Conservation (phyloP, 2,329 filamentous ascomycete species). For the Botrytis elliptica region DNA sequence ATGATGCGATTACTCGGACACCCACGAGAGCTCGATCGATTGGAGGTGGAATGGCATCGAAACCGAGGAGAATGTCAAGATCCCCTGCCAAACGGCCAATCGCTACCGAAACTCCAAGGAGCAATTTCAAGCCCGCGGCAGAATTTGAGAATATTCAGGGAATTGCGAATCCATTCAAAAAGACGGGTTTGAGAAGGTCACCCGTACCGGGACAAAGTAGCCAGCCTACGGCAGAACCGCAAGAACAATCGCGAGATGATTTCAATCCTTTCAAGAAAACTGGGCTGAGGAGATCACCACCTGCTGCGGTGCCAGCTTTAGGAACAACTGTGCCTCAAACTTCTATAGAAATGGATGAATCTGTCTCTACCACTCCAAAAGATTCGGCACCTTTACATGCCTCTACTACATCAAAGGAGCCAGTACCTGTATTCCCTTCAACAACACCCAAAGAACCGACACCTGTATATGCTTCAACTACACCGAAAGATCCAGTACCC, state of each 20-base stretch:
- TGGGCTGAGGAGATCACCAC: slow-evolving; percentile 27
- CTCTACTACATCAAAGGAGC: slow-evolving; percentile 24
- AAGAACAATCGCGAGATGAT: slow-evolving; percentile 20
- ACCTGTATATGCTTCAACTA: slow-evolving; percentile 16
- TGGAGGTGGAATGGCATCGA: slow-evolving; percentile 30
- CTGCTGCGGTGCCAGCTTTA: slow-evolving; percentile 10
- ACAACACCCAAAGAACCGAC: slow-evolving; percentile 7
- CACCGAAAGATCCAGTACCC: slow-evolving; percentile 26
- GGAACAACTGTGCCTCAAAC: neutral
- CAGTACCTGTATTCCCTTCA: slow-evolving; percentile 18
- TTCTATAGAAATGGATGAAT: neutral
- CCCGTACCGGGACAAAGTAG: slow-evolving; percentile 22
- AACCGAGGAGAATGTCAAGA: slow-evolving; percentile 35
- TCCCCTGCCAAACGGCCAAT: slow-evolving; percentile 31
- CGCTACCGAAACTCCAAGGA: slow-evolving; percentile 17
- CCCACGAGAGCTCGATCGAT: slow-evolving; percentile 24
- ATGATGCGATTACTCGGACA: slow-evolving; percentile 22
- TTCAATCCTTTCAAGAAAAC: slow-evolving; percentile 25
- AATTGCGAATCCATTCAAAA: slow-evolving; percentile 34
- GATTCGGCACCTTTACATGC: slow-evolving; percentile 22
- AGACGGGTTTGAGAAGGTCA: slow-evolving; percentile 35
- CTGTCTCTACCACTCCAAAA: slow-evolving; percentile 23
- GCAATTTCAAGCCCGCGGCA: slow-evolving; percentile 19
- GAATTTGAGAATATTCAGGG: slow-evolving; percentile 18
- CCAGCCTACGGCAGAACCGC: neutral